Percentiles rank a stretch among this genome's conserved stretches.
These are phyloP conservation scores for Talaromyces albobiverticillius DNA, from an alignment of 2,329 filamentous ascomycete species.

Conservation along the genomic window DNA sequence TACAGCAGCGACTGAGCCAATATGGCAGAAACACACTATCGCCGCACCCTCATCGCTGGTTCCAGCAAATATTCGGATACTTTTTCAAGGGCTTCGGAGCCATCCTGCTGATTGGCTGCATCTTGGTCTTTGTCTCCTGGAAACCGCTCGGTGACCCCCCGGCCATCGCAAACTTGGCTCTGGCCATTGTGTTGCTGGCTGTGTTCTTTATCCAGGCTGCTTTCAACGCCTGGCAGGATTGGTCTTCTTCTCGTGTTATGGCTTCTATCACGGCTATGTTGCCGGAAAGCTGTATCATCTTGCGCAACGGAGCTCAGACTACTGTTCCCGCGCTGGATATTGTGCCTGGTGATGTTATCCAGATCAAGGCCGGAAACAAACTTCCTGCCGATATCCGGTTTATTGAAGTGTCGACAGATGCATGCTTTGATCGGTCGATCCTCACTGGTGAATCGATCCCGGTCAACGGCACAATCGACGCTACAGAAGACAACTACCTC, in stretches of 20 bases:
- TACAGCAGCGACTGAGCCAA: constrained; percentile 53
- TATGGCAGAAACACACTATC: constrained; percentile 68
- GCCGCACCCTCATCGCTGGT: constrained; percentile 59
- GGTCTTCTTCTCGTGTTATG: constrained; percentile 75
- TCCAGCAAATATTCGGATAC: constrained; percentile 62
- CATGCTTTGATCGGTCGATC: constrained; percentile 70
- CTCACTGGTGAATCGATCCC: constrained; percentile 65
- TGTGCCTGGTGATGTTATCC: constrained; percentile 69
- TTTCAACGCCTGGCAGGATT: constrained; percentile 72
- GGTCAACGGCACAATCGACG: constrained; percentile 61
- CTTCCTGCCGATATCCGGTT: constrained; percentile 72
- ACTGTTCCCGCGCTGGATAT: constrained; percentile 57
- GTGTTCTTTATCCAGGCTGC: constrained; percentile 68
- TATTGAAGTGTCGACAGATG: constrained; percentile 64
- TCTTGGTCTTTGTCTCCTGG: constrained; percentile 76
- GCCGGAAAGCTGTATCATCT: constrained; percentile 66
- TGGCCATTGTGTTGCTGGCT: constrained; percentile 68
- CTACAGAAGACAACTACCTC: constrained; percentile 69
- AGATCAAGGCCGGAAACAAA: constrained; percentile 69
- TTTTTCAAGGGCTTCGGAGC: constrained; percentile 76
- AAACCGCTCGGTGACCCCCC: constrained; percentile 70
- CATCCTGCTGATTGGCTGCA: constrained; percentile 64
- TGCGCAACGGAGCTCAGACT: constrained; percentile 53
- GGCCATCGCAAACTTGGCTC: constrained; percentile 64
- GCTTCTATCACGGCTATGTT: constrained; percentile 76